Base-by-base conservation (phyloP, 202 grass and related monocot species). In the Tripidium arundinaceum region DNA sequence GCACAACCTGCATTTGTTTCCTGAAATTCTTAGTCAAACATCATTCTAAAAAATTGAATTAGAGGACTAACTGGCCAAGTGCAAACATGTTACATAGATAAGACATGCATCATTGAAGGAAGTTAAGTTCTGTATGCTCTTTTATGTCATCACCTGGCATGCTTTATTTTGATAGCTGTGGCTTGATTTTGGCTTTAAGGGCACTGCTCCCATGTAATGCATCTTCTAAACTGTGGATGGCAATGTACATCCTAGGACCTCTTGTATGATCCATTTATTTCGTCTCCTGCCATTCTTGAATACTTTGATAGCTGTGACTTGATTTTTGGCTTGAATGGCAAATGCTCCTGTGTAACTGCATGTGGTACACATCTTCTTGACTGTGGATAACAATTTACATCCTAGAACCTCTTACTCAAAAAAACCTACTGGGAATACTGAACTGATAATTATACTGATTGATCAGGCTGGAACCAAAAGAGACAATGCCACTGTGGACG, bases 401-500 rank as follows among this genome's bases (percentile, higher is more conserved):
- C 46, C 4, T 11, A 28, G 22, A 76, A 29, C 1, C n/a, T 50
- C 59, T 36, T 57, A 34, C 62, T 83, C 8, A 18, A n/a, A 71
- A 72, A 9, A 67, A 72, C 37, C 31, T 61, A 19, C 16, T 34
- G 55, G 9, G 68, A 65, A 69, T 37, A 64, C 77, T 66, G 45
- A 33, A 77, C 34, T 46, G 37, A 84, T 86, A 70, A 73, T 18
- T 38, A 4, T 74, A 78, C 46, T 21, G 46, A 71, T 73, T 90
- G 72, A 86, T 66, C 92, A 98, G 96, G 89, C 63, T 79, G 96
- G 96, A 76, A 93, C 89, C 62, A 93, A 74, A 66, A 86, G 96
- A 71, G 96, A 93, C 52, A 79, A 87, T 72, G 19, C 69, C 49
- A 86, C 88, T 80, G 59, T 99, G 67, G 86, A 99, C 85, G 83